phyloP scores from a whole-genome alignment of 208 protist genomes.

The Angomonas deanei region DNA sequence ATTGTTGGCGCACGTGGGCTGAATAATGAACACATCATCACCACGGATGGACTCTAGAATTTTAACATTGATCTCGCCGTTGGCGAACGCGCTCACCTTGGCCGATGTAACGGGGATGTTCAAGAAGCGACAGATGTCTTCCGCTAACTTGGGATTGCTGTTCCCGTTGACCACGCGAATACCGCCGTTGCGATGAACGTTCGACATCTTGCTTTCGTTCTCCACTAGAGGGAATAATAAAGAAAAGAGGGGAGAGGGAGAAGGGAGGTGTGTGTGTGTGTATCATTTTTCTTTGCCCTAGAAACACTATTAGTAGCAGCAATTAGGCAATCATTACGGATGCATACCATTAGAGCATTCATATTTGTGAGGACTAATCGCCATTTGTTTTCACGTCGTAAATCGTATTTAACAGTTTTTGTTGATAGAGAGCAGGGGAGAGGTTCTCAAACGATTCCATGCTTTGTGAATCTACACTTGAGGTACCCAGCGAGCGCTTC shows the following conservation, averaged over 20 bases:
- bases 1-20: slow-evolving; percentile 90
- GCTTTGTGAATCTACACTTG: too few species aligned
- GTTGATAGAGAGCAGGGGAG: slow-evolving; percentile 43
- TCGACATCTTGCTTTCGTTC: slow-evolving; percentile 12
- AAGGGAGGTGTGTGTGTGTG: neutral
- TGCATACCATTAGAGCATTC: neutral
- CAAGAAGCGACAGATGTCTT: slow-evolving; percentile 70
- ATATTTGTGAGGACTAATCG: neutral
- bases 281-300: too few species aligned
- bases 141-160: slow-evolving; percentile 81
- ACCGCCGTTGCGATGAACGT: slow-evolving; percentile 44
- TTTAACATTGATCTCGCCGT: slow-evolving; percentile 88
- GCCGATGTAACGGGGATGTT: slow-evolving; percentile 63
- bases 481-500: too few species aligned
- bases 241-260: slow-evolving; percentile 12
- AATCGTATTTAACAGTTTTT: slow-evolving; percentile 30
- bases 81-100: slow-evolving; percentile 77
- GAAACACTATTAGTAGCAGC: too few species aligned
- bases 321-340: too few species aligned
- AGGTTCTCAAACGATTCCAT: too few species aligned
- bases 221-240: neutral
- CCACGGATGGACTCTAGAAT: slow-evolving; percentile 93
- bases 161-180: slow-evolving; percentile 84
- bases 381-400: slow-evolving; percentile 5
- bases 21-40: slow-evolving; percentile 96